A percentile compares a stretch with the other conserved stretches of the same genome.
These are phyloP conservation scores for Penicillium sp. DNA, from an alignment of 2,329 filamentous ascomycete species.

Conservation along the genomic window DNA sequence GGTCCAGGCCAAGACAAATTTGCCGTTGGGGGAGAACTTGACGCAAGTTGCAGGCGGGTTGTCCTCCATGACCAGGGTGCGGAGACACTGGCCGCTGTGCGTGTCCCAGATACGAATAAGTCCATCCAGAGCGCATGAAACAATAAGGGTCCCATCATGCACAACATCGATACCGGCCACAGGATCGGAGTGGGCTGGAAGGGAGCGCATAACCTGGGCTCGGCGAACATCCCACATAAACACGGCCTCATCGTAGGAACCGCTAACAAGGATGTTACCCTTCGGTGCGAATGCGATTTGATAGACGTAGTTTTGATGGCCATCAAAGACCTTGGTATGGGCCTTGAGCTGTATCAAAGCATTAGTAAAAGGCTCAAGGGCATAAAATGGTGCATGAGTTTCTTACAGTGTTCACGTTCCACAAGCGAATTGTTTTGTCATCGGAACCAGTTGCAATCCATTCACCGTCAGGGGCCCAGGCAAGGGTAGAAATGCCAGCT, in stretches of 20 bases:
- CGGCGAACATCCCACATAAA: constrained; percentile 95
- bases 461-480: constrained; percentile 89
- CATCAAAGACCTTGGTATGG: constrained; percentile 63
- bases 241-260: constrained; percentile 94
- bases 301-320: constrained; percentile 96
- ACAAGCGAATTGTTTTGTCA: constrained; percentile 92
- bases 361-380: background rate
- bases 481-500: constrained; percentile 84
- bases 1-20: constrained; percentile 86
- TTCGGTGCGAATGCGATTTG: constrained; percentile 95
- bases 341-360: constrained; percentile 48
- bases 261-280: constrained; percentile 92
- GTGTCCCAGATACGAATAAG: constrained; percentile 96
- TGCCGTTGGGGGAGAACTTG: constrained; percentile 90
- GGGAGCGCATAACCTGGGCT: constrained; percentile 78
- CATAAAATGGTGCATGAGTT: background rate
- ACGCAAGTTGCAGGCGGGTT: constrained; percentile 87
- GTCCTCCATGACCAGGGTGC: constrained; percentile 94
- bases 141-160: constrained; percentile 85
- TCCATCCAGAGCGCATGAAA: constrained; percentile 87
- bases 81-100: constrained; percentile 87
- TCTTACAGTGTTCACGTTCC: constrained; percentile 64
- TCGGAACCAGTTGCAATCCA: constrained; percentile 89
- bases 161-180: constrained; percentile 93
- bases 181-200: constrained; percentile 93